These are phyloP conservation scores for Ascochyta viciae-villosae DNA, from an alignment of 2,329 filamentous ascomycete genomes.

Conservation along the genomic window DNA sequence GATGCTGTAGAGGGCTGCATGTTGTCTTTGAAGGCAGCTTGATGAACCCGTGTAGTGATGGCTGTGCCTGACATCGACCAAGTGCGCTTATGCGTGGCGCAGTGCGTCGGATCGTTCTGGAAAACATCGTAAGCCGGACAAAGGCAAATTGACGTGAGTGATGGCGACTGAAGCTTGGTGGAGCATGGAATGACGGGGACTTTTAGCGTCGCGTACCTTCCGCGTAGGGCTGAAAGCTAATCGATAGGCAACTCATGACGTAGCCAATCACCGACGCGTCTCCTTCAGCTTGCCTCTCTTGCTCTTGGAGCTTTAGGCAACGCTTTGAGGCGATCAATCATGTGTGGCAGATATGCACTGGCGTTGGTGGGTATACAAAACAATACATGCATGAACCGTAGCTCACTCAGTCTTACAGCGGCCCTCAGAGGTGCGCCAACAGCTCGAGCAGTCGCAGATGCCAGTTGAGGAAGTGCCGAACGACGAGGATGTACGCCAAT, in stretches of 20 bases:
- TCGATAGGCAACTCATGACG: constrained; percentile 36
- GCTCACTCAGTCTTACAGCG: constrained; percentile 60
- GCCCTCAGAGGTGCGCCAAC: constrained; percentile 75
- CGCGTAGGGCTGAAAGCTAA: constrained; percentile 37
- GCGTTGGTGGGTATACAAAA: constrained; percentile 60
- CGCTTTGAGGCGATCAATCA: constrained; percentile 45
- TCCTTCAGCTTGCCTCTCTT: constrained; percentile 19
- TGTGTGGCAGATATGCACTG: constrained; percentile 74
- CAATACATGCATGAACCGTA: not conserved
- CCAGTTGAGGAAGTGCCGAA: constrained; percentile 73
- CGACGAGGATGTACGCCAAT: constrained; percentile 75
- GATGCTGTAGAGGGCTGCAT: constrained; percentile 37
- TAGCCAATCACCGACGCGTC: constrained; percentile 38
- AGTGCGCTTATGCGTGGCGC: constrained; percentile 29
- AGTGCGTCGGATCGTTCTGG: constrained; percentile 40
- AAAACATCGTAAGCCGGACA: constrained; percentile 44
- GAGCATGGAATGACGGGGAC: constrained; percentile 32
- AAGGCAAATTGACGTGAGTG: constrained; percentile 22
- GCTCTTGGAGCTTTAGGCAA: constrained; percentile 14
- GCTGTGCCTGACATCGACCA: constrained; percentile 35
- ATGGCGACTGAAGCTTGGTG: constrained; percentile 21
- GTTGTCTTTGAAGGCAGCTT: constrained; percentile 31
- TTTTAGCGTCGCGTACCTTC: constrained; percentile 37
- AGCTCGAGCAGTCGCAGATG: constrained; percentile 78
- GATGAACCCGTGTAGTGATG: constrained; percentile 25